Base-by-base conservation (phyloP, 2,329 filamentous ascomycete species). In the Cladophialophora immunda region DNA sequence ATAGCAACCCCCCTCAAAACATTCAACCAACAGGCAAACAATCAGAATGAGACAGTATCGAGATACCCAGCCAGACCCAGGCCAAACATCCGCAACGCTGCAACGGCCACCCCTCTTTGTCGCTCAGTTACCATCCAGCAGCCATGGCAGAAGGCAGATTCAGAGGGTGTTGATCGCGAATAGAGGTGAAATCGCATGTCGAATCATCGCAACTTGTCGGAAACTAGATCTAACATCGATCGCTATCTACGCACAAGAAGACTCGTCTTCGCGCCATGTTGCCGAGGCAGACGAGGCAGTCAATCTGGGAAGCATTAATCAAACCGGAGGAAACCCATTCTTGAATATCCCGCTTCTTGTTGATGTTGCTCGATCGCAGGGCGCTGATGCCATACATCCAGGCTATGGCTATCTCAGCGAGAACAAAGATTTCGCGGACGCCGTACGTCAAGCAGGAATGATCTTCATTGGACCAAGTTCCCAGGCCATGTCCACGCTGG, bases 401-500 rank as follows among this genome's bases (percentile, higher is more conserved):
- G 77, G 78, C 8, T 79, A 79, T 68, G 77, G 78, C 34, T 78
- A 73, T 62, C 70, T 79, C 13, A 74, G 72, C 32, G 78, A 80
- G 60, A 78, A 79, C 60, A 71, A 74, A 13, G 67, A 71, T 0
- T 79, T 79, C 36, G 77, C 76, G 3, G 58, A 69, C n/a, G 59
- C 64, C 1, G 72, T 76, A 1, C 68, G 69, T 1, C 57, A 73
- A 9, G 76, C 75, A 13, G 77, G 76, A 2, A 62, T 78, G 13
- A 73, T 74, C 6, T 79, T 77, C 65, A 73, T 79, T 57, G 77
- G 78, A 0, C 77, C 78, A 3, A 73, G 70, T 29, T 62, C 72
- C 4, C 67, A 73, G 17, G 71, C 73, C 1, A 77, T 79, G 73
- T 73, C 72, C 2, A 75, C 71, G 5, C 61, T 79, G 7, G 78